Conservation (phyloP, 2,329 filamentous ascomycete species). For the Phoma sp. region DNA sequence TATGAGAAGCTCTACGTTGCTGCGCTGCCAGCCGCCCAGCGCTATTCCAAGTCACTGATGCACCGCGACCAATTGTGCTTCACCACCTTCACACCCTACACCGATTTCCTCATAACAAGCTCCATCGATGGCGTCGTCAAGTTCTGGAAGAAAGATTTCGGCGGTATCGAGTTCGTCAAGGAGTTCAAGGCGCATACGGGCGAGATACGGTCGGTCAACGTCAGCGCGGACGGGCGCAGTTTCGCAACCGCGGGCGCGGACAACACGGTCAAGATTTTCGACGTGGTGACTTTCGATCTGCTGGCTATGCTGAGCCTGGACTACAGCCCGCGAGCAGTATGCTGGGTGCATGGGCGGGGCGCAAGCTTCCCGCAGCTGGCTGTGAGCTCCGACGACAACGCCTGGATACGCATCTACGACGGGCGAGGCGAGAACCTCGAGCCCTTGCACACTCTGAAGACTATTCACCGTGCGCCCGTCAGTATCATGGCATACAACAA, state of each 20-base stretch:
- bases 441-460: conserved; percentile 77
- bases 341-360: conserved; percentile 86
- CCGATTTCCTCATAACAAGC: conserved; percentile 93
- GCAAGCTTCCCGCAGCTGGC: conserved; percentile 88
- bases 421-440: conserved; percentile 80
- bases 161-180: conserved; percentile 96
- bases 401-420: conserved; percentile 82
- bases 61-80: conserved; percentile 94
- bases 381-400: conserved; percentile 75
- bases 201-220: conserved; percentile 81
- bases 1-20: conserved; percentile 96
- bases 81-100: conserved; percentile 84
- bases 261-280: conserved; percentile 78
- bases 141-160: conserved; percentile 96
- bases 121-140: conserved; percentile 97
- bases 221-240: conserved; percentile 87
- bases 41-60: conserved; percentile 97
- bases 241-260: conserved; percentile 88
- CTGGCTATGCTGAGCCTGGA: conserved; percentile 74
- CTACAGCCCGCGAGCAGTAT: conserved; percentile 77
- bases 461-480: conserved; percentile 81
- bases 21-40: conserved; percentile 76
- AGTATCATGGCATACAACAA: conserved; percentile 89
- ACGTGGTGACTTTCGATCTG: conserved; percentile 76
- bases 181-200: conserved; percentile 91